phyloP scores from a whole-genome alignment of 225 moss, liverwort and hornwort species.

The Polytrichum commune region DNA sequence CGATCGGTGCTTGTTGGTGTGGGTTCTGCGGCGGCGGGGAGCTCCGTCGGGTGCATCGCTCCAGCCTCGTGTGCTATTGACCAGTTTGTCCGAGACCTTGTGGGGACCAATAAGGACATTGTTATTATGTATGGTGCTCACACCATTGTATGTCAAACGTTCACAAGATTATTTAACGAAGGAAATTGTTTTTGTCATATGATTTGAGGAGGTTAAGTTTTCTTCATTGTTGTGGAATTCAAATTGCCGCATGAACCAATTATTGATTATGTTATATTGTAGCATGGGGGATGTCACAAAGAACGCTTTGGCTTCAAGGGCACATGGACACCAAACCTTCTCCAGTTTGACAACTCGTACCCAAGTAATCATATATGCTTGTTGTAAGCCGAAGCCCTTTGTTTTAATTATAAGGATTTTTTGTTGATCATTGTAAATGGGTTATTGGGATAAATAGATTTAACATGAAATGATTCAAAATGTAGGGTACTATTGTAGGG shows the following conservation, averaged over 20 bases:
- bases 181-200: background rate
- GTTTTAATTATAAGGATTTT: background rate
- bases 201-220: background rate
- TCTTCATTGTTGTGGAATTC: background rate
- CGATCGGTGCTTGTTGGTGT: no score
- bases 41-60: no score
- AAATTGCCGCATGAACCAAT: background rate
- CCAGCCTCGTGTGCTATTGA: no score
- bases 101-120: constrained; percentile 52
- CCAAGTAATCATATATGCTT: constrained; percentile 22
- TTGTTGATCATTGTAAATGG: constrained; percentile 1
- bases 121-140: constrained; percentile 58
- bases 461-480: background rate
- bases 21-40: no score
- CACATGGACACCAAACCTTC: constrained; percentile 48
- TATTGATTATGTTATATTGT: background rate
- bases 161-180: background rate
- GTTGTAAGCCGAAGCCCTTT: background rate
- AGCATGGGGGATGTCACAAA: constrained; percentile 18
- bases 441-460: no score
- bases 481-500: constrained; percentile 14
- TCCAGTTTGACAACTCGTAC: constrained; percentile 58
- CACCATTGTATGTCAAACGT: constrained; percentile 36
- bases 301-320: constrained; percentile 64
- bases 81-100: no score